These are phyloP conservation scores for Cupressus sempervirens DNA, from an alignment of 75 land plant genomes.

Conservation along the genomic window DNA sequence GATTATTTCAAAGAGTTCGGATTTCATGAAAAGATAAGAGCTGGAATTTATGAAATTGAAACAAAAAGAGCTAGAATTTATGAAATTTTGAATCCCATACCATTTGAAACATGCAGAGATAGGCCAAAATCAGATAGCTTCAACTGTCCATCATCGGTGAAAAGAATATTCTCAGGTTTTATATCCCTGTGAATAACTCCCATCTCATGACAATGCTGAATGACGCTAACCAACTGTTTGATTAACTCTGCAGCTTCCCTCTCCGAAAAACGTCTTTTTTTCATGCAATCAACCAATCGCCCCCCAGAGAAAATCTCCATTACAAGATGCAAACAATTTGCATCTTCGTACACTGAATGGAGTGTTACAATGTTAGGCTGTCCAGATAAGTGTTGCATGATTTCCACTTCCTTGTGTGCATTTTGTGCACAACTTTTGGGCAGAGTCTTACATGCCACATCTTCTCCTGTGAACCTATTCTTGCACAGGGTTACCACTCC, in stretches of 20 bases:
- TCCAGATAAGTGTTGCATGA: no score
- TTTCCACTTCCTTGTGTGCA: no score
- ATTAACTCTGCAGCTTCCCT: constrained; percentile 23
- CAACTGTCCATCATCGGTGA: constrained; percentile 32
- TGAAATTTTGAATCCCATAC: no score
- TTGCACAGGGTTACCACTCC: constrained; percentile 50
- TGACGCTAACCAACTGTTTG: constrained; percentile 29
- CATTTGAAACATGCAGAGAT: constrained; percentile 49
- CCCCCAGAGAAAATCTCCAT: constrained; percentile 35
- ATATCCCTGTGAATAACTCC: constrained; percentile 78
- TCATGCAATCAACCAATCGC: constrained; percentile 11
- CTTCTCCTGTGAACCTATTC: constrained; percentile 11
- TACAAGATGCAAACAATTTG: constrained; percentile 27
- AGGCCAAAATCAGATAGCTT: no score
- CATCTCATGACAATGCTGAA: constrained; percentile 40
- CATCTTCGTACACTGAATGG: constrained; percentile 35
- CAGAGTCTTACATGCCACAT: constrained; percentile 35
- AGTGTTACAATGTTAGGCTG: constrained; percentile 21
- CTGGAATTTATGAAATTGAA: no score
- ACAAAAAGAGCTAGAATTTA: no score
- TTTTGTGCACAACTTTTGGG: constrained; percentile 15
- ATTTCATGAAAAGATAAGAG: no score
- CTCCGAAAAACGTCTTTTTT: constrained; percentile 22
- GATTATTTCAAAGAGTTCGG: no score
- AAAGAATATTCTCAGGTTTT: constrained; percentile 83